Evolutionary conservation across 208 protist genomes (phyloP).

Genomic region (Trypanosoma rangeli): DNA sequence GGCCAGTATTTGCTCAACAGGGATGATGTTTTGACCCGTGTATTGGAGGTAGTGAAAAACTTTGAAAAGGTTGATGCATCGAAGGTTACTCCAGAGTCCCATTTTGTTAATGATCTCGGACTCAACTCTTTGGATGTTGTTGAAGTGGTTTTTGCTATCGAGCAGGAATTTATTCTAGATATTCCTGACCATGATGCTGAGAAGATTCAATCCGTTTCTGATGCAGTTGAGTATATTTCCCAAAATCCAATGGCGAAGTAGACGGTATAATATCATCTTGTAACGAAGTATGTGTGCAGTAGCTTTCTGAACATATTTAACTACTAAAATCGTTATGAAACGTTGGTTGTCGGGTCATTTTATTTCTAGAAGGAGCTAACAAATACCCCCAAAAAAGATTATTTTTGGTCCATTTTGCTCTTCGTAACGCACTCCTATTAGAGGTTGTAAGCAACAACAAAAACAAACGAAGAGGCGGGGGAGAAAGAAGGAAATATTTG

Average conservation of each 20-base stretch:
- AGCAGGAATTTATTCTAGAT: constrained; percentile 96
- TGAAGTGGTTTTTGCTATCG: constrained; percentile 95
- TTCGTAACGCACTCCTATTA: neutral
- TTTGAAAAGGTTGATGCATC: constrained; percentile 95
- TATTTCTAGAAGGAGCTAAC: neutral
- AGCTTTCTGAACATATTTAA: neutral
- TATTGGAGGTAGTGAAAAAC: constrained; percentile 95
- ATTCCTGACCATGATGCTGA: constrained; percentile 96
- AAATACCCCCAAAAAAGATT: neutral
- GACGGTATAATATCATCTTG: constrained; percentile 18
- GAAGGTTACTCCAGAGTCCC: constrained; percentile 89
- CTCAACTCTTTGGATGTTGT: constrained; percentile 96
- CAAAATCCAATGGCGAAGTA: constrained; percentile 96
- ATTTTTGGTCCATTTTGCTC: neutral
- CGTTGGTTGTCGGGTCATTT: constrained; percentile 14
- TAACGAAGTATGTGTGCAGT: constrained; percentile 6
- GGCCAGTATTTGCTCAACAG: constrained; percentile 91
- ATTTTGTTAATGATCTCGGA: constrained; percentile 96
- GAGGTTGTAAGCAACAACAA: neutral
- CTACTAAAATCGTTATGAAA: constrained; percentile 4
- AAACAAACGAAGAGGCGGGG: neutral
- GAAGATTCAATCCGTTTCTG: constrained; percentile 92
- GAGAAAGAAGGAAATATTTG: neutral
- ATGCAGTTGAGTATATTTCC: constrained; percentile 94
- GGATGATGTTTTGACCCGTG: constrained; percentile 94